These are phyloP conservation scores for Pseudogymnoascus sp. DNA, from an alignment of 2,329 filamentous ascomycete species.

Conservation along the genomic window DNA sequence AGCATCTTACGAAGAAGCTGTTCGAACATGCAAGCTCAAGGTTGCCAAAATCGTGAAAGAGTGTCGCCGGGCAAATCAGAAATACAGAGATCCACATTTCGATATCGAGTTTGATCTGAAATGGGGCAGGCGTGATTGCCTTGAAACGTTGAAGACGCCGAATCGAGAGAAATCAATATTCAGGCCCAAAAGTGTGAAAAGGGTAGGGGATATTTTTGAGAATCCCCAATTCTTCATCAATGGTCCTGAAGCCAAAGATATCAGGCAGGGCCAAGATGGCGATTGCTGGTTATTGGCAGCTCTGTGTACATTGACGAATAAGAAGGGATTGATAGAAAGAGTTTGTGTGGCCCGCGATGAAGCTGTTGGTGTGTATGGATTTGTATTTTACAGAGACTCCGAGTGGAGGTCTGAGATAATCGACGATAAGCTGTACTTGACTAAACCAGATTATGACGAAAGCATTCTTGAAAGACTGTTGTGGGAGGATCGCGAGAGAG, in stretches of 20 bases:
- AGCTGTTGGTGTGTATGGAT: conserved; percentile 75
- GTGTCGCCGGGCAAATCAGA: conserved; percentile 71
- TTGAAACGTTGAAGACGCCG: conserved; percentile 29
- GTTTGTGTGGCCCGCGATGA: conserved; percentile 69
- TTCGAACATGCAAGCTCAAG: conserved; percentile 56
- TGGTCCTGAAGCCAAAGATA: conserved; percentile 67
- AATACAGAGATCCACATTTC: conserved; percentile 80
- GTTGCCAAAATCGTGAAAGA: conserved; percentile 53
- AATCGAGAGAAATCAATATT: conserved; percentile 13
- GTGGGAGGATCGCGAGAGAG: conserved; percentile 65
- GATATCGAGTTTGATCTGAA: conserved; percentile 73
- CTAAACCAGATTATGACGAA: conserved; percentile 73
- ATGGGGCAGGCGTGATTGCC: conserved; percentile 41
- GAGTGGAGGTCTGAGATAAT: conserved; percentile 90
- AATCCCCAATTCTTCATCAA: conserved; percentile 70
- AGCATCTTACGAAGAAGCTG: conserved; percentile 65
- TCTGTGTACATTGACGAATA: conserved; percentile 66
- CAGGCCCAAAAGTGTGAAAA: conserved; percentile 64
- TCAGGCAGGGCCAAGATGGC: conserved; percentile 67
- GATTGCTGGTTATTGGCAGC: conserved; percentile 85
- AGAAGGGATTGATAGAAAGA: conserved; percentile 58
- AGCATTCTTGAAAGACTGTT: conserved; percentile 65
- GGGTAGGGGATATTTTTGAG: conserved; percentile 69
- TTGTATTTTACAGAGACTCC: conserved; percentile 80
- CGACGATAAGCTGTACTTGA: conserved; percentile 82